Evolutionary conservation across 345 rosid genomes (phyloP), one percentile per base, ranked within the genome.

Genomic region (Draba incana): DNA sequence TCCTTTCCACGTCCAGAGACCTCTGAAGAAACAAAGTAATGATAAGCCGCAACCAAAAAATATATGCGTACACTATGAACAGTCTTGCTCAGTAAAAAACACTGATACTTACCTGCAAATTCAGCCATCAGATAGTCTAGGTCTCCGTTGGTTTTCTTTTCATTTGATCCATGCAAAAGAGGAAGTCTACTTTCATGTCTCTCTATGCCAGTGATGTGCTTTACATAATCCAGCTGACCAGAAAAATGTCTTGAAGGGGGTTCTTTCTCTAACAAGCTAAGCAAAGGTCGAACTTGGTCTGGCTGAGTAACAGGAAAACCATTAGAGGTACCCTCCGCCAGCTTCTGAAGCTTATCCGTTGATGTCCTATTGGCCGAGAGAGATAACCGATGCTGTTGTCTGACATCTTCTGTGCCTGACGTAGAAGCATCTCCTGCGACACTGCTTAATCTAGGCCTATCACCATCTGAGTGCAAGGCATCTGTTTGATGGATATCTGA

Each of bases 181-280:
- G 95, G 96, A 66, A 94, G 81, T 61, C 87, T 85, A 60, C 95
- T 94, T 82, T 91, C 96, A 80, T 91, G 99, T 76, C 81, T 88
- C 79, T 94, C 97, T 58, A 91, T 48, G n/a, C 95, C 97, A 27
- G 98, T 77, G 46, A 87, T 72, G 73, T 88, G 95, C 55, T 87
- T 86, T 12, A 79, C 88, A 82, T 82, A 86, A 72, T 90, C 98
- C 69, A 92, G 80, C 72, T 92, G 98, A 72, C 96, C 98, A 81
- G 97, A 88, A 77, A 77, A 81, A 75, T 73, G 92, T 70, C 84
- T 80, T 33, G 92, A 90, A 60, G 95, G 97, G 23, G 99, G 97
- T 81, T 94, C 99, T 81, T 90, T 94, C 55, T 94, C 99, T 86
- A 91, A 81, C 83, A 94, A 86, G 88, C 96, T 94, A 67, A 94